Base-by-base conservation (phyloP, 2,329 filamentous ascomycete genomes). In the Alternaria arbusti region DNA sequence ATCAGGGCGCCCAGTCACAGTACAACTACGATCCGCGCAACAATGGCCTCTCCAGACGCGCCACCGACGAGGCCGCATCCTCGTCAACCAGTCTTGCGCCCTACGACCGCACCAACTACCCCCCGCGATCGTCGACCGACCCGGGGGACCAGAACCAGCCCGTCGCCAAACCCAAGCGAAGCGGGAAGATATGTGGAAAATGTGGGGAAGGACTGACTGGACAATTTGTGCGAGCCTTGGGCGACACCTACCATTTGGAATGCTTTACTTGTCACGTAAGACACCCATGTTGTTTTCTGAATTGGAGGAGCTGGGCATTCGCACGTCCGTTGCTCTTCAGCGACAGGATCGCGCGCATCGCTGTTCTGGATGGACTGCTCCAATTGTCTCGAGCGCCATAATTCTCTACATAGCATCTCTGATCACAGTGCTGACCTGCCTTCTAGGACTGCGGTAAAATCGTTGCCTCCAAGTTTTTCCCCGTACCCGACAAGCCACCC, bases 401-500 rank as follows among this genome's bases (percentile, higher is more conserved):
- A 23, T 36, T 52, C 17, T 22, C 30, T 47, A 28, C 15, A n/a
- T 54, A 12, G 8, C 20, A 17, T n/a, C 6, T 47, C 20, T 30
- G 17, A 54, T 8, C 17, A 22, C 26, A 26, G 30, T 57, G 45
- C 63, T 66, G 50, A 56, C 59, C 26, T 61, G 65, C 47, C 10
- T 17, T 28, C 13, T 60, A 98, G 95, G 96, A 99, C 79, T 99
- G 96, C 77, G 93, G 92, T 70, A 91, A 97, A 80, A 97, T 98
- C 64, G 96, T 99, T 40, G 96, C 96, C 45, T 97, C 95, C 56
- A 99, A 99, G 76, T 99, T 99, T 87, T 99, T 99, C 81, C 96
- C 96, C 2, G 92, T 97, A 8, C 94, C 97, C 70, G 93, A 97
- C 72, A 93, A 96, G 73, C 89, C 94, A 70, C 93, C 93, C 44